Evolutionary conservation across 805 yeast species (phyloP).

Genomic region (Vanderwaltozyma yarrowii): DNA sequence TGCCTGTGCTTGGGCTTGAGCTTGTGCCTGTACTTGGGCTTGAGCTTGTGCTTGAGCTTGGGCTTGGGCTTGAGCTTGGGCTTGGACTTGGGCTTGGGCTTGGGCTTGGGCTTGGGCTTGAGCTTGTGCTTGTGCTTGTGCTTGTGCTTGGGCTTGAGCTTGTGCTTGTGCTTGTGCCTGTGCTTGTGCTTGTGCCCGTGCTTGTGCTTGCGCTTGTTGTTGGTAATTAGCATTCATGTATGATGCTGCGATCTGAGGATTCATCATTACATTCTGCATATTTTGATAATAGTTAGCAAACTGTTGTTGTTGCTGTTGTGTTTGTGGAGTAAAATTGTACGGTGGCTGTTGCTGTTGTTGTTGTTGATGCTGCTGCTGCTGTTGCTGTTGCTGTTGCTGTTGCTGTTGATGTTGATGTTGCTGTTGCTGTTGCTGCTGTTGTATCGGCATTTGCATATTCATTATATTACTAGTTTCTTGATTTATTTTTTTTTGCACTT

Average conservation of each 20-base stretch:
- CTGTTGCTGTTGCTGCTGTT: neutral
- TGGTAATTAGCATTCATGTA: neutral
- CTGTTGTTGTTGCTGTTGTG: no score
- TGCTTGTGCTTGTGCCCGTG: no score
- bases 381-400: slow-evolving; percentile 1
- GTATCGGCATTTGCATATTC: no score
- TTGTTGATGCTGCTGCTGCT: neutral
- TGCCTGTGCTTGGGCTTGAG: neutral
- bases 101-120: no score
- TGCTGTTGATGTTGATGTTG: neutral
- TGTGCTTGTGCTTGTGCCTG: no score
- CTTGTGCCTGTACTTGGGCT: neutral
- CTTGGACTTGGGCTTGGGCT: no score
- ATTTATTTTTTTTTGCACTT: no score
- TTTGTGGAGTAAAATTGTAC: neutral
- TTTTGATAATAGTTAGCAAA: slow-evolving; percentile 1
- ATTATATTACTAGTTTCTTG: no score
- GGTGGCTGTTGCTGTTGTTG: neutral
- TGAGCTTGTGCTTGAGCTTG: neutral
- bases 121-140: no score
- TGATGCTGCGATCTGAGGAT: neutral
- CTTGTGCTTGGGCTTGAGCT: no score
- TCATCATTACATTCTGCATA: slow-evolving; percentile 4
- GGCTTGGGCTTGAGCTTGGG: no score
- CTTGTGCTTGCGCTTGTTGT: neutral